Percentiles rank a stretch among this genome's conserved stretches.
phyloP scores from a whole-genome alignment of 208 protist genomes.

The Wallacemonas collosoma region DNA sequence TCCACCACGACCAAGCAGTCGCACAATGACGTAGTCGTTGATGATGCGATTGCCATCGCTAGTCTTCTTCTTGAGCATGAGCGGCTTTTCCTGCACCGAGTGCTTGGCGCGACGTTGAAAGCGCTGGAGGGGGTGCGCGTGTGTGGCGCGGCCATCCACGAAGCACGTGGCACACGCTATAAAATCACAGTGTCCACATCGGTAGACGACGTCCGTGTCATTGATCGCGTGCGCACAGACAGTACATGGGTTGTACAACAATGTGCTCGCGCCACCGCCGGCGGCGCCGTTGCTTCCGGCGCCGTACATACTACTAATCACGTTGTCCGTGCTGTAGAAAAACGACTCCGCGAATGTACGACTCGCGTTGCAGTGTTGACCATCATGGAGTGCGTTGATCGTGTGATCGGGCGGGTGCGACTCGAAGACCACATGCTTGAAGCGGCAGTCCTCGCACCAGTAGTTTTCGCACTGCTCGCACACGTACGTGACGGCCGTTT shows the following conservation, averaged over 20 bases:
- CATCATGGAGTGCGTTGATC: conserved; percentile 52
- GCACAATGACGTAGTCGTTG: conserved; percentile 90
- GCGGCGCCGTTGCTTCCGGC: neutral
- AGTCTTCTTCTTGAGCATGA: conserved; percentile 54
- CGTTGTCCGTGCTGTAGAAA: conserved; percentile 22
- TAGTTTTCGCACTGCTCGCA: conserved; percentile 59
- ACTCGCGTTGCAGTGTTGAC: conserved; percentile 41
- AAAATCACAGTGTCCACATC: conserved; percentile 73
- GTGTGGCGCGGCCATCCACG: conserved; percentile 21
- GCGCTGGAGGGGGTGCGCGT: conserved; percentile 61
- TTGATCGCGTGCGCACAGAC: conserved; percentile 57
- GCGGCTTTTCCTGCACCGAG: conserved; percentile 37
- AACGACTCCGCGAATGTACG: conserved; percentile 51
- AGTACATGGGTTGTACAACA: conserved; percentile 82
- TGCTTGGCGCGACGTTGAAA: conserved; percentile 55
- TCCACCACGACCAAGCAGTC: conserved; percentile 70
- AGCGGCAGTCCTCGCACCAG: conserved; percentile 66
- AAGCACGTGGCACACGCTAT: conserved; percentile 67
- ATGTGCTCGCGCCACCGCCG: conserved; percentile 45
- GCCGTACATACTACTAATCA: conserved; percentile 18
- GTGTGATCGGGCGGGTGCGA: conserved; percentile 43
- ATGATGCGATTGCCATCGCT: conserved; percentile 87
- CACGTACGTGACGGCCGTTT: conserved; percentile 38
- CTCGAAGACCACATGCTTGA: conserved; percentile 23
- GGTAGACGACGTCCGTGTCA: conserved; percentile 70